Conservation (phyloP, 805 yeast genomes). For the Lipomyces orientalis region DNA sequence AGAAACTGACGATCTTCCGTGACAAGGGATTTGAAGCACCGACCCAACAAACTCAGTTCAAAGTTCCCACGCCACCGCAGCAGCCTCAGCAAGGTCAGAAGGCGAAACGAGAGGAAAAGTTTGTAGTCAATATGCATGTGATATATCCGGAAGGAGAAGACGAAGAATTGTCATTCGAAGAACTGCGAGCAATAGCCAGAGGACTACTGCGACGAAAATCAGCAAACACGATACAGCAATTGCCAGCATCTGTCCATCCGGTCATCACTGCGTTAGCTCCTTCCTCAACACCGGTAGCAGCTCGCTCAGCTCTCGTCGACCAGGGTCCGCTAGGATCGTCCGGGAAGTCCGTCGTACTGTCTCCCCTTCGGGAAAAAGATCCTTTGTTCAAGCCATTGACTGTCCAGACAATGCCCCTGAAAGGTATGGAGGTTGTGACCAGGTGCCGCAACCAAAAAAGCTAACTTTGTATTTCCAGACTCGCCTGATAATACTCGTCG, state of each 20-base stretch:
- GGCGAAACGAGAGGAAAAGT: constrained; percentile 36
- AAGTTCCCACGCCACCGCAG: constrained; percentile 14
- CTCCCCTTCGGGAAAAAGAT: background rate
- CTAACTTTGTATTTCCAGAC: constrained; percentile 18
- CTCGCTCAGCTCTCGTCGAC: background rate
- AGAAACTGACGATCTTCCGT: constrained; percentile 35
- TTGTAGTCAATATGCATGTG: constrained; percentile 35
- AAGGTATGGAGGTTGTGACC: constrained; percentile 45
- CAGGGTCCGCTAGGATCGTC: background rate
- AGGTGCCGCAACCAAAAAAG: background rate
- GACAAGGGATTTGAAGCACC: constrained; percentile 21
- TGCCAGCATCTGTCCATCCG: background rate
- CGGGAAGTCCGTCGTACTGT: background rate
- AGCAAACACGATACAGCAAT: background rate
- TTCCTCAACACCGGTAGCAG: background rate
- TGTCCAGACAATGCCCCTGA: constrained; percentile 50
- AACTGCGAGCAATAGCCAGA: constrained; percentile 62
- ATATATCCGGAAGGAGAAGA: constrained; percentile 41
- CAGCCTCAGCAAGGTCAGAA: constrained; percentile 11
- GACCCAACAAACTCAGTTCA: constrained; percentile 27
- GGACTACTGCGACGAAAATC: constrained; percentile 39
- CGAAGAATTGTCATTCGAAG: constrained; percentile 67
- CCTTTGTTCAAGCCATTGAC: background rate
- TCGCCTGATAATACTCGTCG: constrained; percentile 39
- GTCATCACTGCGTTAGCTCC: background rate